Conservation (phyloP, 331 rosid species). For the Arachis monticola region DNA sequence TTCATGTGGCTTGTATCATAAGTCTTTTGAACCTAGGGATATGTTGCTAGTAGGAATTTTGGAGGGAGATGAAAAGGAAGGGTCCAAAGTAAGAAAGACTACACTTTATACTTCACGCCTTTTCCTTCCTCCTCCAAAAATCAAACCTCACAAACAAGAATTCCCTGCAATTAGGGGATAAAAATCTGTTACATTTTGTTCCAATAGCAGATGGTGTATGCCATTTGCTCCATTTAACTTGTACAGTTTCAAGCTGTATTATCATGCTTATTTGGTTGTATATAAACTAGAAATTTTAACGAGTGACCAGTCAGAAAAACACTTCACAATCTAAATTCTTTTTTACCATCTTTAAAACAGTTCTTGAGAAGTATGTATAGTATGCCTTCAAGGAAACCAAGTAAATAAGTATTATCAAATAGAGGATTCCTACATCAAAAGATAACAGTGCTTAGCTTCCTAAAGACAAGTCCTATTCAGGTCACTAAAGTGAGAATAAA, state of each 20-base stretch:
- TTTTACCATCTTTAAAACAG: neutral
- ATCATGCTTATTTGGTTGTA: neutral
- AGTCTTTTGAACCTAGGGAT: neutral
- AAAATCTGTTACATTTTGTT: neutral
- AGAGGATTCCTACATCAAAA: neutral
- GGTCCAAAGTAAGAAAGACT: no score
- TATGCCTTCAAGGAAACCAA: slow-evolving; percentile 54
- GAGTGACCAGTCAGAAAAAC: neutral
- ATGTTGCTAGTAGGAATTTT: no score
- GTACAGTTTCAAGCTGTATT: neutral
- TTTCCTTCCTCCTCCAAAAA: no score
- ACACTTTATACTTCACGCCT: no score
- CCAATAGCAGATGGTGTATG: neutral
- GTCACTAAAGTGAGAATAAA: slow-evolving; percentile 43
- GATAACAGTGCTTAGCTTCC: neutral
- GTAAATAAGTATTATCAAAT: neutral
- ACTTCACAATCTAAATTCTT: no score
- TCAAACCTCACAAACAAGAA: no score
- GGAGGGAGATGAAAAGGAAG: no score
- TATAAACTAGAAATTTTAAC: neutral
- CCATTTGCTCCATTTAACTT: neutral
- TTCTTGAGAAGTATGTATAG: slow-evolving; percentile 14
- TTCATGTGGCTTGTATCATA: slow-evolving; percentile 53
- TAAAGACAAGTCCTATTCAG: slow-evolving; percentile 61
- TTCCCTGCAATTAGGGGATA: neutral